Conservation (phyloP, 805 yeast genomes). For the Lipomyces orientalis region DNA sequence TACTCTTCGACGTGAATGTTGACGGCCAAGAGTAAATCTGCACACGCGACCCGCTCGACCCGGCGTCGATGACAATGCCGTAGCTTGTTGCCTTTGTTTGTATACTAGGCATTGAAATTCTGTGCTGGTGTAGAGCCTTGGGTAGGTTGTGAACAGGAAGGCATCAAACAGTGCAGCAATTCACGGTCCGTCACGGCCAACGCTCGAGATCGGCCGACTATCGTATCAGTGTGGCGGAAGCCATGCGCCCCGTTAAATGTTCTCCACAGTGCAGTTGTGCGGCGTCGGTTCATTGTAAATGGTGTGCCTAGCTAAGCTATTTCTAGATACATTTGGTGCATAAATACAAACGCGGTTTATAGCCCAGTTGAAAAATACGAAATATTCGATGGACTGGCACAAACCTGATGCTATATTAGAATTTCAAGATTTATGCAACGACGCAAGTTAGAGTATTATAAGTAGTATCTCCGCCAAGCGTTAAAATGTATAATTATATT, state of each 20-base stretch:
- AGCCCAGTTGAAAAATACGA: no score
- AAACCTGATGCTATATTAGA: no score
- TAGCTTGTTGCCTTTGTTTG: constrained; percentile 47
- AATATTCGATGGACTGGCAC: no score
- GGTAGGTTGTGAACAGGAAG: background rate
- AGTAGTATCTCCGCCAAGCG: background rate
- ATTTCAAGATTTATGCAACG: no score
- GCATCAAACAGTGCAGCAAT: background rate
- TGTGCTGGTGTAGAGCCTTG: background rate
- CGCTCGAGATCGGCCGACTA: background rate
- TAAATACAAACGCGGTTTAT: background rate
- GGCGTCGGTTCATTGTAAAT: background rate
- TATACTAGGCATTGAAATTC: constrained; percentile 17
- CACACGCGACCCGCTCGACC: constrained; percentile 91
- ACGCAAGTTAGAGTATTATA: background rate
- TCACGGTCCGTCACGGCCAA: background rate
- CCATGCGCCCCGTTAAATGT: background rate
- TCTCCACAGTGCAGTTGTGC: background rate
- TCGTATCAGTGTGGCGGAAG: background rate
- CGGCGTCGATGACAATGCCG: constrained; percentile 93
- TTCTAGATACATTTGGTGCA: background rate
- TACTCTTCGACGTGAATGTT: constrained; percentile 33
- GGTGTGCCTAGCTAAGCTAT: background rate
- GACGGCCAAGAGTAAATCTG: constrained; percentile 80
- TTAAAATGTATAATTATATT: background rate